Conservation (phyloP, 1,139 yeast genomes). For the Debaryomycetaceae sp. region DNA sequence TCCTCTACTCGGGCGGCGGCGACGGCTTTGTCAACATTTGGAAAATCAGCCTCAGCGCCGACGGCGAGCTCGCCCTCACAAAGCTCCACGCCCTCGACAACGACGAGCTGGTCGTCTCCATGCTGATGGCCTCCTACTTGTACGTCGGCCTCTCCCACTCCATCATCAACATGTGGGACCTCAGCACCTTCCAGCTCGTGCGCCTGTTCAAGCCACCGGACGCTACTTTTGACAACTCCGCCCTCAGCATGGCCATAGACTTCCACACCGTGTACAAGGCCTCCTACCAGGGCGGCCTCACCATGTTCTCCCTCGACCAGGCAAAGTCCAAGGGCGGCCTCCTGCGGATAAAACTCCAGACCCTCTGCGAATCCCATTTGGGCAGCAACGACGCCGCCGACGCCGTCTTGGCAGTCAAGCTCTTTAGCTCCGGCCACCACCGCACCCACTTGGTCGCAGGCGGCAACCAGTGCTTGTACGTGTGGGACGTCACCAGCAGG, state of each 20-base stretch:
- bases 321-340: neutral
- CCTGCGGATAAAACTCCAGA: neutral
- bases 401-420: conserved; percentile 19
- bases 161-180: conserved; percentile 69
- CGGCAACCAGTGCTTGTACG: conserved; percentile 23
- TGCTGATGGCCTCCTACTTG: conserved; percentile 50
- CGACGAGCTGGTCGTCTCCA: conserved; percentile 59
- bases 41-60: conserved; percentile 71
- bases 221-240: conserved; percentile 16
- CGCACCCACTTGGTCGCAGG: conserved; percentile 26
- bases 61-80: conserved; percentile 20
- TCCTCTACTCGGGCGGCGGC: conserved; percentile 1
- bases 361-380: neutral
- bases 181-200: conserved; percentile 65
- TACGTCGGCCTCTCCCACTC: conserved; percentile 77
- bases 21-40: conserved; percentile 1
- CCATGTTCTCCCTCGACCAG: conserved; percentile 32
- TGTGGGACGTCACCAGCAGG: conserved; percentile 22
- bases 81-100: conserved; percentile 43
- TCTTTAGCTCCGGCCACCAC: conserved; percentile 12
- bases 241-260: conserved; percentile 34
- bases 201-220: conserved; percentile 39
- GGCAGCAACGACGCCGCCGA: neutral
- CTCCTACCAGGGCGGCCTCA: conserved; percentile 40
- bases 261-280: conserved; percentile 47